These are phyloP conservation scores for Biscogniauxia mediterranea DNA, from an alignment of 2,329 filamentous ascomycete species.

Conservation along the genomic window DNA sequence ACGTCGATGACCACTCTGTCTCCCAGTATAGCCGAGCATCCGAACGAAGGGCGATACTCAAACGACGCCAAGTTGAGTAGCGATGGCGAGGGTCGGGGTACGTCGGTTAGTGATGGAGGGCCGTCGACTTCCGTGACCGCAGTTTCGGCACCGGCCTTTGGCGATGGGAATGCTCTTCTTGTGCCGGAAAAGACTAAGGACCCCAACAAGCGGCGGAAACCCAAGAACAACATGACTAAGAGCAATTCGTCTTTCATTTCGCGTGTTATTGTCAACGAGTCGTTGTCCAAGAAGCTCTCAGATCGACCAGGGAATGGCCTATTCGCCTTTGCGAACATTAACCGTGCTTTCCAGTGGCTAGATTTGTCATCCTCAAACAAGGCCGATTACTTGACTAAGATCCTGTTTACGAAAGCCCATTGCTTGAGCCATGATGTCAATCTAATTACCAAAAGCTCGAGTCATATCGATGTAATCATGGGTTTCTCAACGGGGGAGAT, in stretches of 20 bases:
- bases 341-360: constrained; percentile 93
- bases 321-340: constrained; percentile 93
- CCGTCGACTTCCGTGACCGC: constrained; percentile 41
- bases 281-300: constrained; percentile 70
- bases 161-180: constrained; percentile 79
- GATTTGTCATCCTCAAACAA: constrained; percentile 77
- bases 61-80: constrained; percentile 59
- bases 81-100: constrained; percentile 51
- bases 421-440: constrained; percentile 95
- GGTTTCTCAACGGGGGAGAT: constrained; percentile 96
- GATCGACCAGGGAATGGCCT: constrained; percentile 77
- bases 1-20: constrained; percentile 51
- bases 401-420: constrained; percentile 94
- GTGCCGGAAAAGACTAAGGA: constrained; percentile 64
- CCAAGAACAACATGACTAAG: constrained; percentile 97
- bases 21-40: constrained; percentile 59
- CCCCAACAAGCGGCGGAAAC: constrained; percentile 79
- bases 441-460: constrained; percentile 70
- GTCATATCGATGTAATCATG: constrained; percentile 88
- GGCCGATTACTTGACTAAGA: constrained; percentile 90
- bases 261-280: constrained; percentile 89
- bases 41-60: constrained; percentile 59
- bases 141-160: constrained; percentile 66
- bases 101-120: constrained; percentile 50
- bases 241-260: constrained; percentile 98